A percentile compares a stretch with the other conserved stretches of the same genome.
Conservation (phyloP, 2,329 filamentous ascomycete species). For the Xylariaceae sp. region DNA sequence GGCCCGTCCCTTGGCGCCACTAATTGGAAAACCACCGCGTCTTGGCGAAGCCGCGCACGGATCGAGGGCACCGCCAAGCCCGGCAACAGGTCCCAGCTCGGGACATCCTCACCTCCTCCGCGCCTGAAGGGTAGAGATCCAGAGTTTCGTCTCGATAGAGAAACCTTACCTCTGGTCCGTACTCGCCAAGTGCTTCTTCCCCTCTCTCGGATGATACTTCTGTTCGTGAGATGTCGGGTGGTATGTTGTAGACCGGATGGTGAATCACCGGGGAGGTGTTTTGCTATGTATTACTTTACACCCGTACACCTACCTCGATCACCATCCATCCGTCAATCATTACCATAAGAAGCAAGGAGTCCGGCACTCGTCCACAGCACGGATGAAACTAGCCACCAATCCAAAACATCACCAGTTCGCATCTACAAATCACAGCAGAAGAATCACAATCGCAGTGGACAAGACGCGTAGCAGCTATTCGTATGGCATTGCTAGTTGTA, state of each 20-base stretch:
- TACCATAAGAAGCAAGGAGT: background rate
- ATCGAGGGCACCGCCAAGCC: conserved; percentile 21
- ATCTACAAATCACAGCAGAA: background rate
- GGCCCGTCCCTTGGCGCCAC: conserved; percentile 11
- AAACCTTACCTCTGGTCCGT: conserved; percentile 2
- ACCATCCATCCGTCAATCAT: background rate
- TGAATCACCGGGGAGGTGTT: no score
- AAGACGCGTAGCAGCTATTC: no score
- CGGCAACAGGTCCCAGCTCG: conserved; percentile 4
- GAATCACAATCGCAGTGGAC: no score
- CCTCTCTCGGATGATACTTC: conserved; percentile 7
- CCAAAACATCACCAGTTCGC: no score
- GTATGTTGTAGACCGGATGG: background rate
- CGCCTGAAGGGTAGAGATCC: background rate
- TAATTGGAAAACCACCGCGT: conserved; percentile 8
- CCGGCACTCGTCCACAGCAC: background rate
- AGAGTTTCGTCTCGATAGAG: background rate
- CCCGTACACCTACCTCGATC: no score
- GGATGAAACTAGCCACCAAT: no score
- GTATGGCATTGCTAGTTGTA: no score
- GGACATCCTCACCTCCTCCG: background rate
- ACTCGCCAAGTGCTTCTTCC: background rate
- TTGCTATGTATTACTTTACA: no score
- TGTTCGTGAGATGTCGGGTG: background rate
- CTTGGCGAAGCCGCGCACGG: no score